Percentiles rank a stretch among this genome's conserved stretches.
These are phyloP conservation scores for Quillaja saponaria DNA, from an alignment of 306 rosid genomes.

Conservation along the genomic window DNA sequence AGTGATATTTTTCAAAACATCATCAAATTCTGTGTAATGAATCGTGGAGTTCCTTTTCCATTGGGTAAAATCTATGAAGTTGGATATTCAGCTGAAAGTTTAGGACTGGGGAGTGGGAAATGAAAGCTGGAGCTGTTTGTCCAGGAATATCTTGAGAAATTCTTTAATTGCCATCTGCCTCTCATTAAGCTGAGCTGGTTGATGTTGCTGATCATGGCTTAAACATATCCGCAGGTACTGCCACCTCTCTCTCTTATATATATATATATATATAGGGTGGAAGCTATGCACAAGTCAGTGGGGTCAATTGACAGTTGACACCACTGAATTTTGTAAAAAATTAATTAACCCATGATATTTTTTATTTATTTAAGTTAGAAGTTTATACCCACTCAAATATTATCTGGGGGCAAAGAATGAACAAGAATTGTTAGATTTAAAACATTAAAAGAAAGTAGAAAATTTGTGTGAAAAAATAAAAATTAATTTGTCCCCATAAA, in stretches of 20 bases:
- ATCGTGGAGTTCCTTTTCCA: conserved; percentile 25
- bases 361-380: no score
- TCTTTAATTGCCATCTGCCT: conserved; percentile 39
- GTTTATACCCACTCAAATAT: no score
- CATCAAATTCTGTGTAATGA: conserved; percentile 39
- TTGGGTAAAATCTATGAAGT: conserved; percentile 31
- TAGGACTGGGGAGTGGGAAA: conserved; percentile 25
- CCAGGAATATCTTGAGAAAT: conserved; percentile 22
- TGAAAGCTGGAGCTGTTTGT: conserved; percentile 33
- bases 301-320: no score
- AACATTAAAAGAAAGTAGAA: no score
- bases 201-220: conserved; percentile 41
- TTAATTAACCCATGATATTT: no score
- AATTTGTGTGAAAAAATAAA: no score
- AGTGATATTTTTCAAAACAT: conserved; percentile 25
- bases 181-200: conserved; percentile 37
- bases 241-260: conserved; percentile 12
- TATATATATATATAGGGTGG: no score
- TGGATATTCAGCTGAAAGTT: conserved; percentile 33
- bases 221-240: conserved; percentile 51
- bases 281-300: no score
- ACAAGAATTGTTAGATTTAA: no score
- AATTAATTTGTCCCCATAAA: no score
- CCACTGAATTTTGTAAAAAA: no score
- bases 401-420: no score